These are phyloP conservation scores for Lasiosphaeria ovina DNA, from an alignment of 495 filamentous ascomycete species.

Conservation along the genomic window DNA sequence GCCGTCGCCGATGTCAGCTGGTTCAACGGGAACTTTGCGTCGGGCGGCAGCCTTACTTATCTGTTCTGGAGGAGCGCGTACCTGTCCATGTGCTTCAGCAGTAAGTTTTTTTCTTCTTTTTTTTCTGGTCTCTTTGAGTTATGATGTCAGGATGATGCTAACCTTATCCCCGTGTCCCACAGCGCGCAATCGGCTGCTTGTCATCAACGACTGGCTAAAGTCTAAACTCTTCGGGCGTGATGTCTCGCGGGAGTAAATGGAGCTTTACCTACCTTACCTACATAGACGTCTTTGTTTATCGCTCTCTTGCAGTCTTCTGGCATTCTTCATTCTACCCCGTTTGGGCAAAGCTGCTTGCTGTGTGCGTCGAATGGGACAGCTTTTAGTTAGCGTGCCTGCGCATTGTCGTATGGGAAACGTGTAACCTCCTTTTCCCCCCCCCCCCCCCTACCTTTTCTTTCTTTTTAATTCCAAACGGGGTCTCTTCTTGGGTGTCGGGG, in stretches of 20 bases:
- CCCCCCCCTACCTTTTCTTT: not conserved
- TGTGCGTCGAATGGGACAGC: no score
- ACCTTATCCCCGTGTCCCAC: not conserved
- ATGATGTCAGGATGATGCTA: not conserved
- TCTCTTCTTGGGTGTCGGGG: constrained; percentile 7
- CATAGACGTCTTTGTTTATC: no score
- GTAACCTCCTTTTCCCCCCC: no score
- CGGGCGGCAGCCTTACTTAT: constrained; percentile 76
- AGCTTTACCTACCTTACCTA: no score
- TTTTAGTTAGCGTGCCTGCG: no score
- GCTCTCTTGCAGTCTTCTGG: not conserved
- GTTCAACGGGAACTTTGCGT: constrained; percentile 93
- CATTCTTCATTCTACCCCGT: constrained; percentile 2
- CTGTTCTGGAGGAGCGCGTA: constrained; percentile 98
- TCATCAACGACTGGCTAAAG: constrained; percentile 94
- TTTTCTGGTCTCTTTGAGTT: not conserved
- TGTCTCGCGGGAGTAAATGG: constrained; percentile 80
- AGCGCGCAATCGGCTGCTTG: constrained; percentile 90
- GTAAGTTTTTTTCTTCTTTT: constrained; percentile 52
- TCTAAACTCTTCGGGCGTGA: constrained; percentile 93
- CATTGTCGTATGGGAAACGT: no score
- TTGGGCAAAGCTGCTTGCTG: no score
- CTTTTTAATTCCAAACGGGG: not conserved
- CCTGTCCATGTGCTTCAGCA: constrained; percentile 99
- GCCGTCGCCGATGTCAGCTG: constrained; percentile 97